Evolutionary conservation across 2,329 filamentous ascomycete species (phyloP).

Genomic region (Orbilia ellipsospora): DNA sequence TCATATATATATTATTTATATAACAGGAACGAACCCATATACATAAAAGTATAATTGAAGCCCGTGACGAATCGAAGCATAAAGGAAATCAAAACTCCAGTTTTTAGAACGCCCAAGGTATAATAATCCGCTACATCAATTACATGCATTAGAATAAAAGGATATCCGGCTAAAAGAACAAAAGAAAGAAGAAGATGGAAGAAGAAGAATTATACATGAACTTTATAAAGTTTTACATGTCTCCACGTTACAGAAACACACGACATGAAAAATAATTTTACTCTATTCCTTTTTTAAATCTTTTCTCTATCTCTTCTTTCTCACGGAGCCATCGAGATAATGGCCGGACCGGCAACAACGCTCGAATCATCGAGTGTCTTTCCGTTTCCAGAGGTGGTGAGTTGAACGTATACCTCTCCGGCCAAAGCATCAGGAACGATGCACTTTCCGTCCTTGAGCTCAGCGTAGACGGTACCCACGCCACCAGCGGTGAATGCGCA

Average conservation of each 20-base stretch:
- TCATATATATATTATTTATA: neutral
- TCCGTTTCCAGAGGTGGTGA: constrained; percentile 69
- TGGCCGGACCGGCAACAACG: constrained; percentile 67
- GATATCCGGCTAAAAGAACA: no score
- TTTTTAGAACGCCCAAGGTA: neutral
- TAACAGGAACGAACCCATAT: constrained; percentile 12
- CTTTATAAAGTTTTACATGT: neutral
- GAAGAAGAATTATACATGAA: constrained; percentile 3
- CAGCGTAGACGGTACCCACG: constrained; percentile 71
- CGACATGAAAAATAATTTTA: constrained; percentile 1
- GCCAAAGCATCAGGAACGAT: constrained; percentile 71
- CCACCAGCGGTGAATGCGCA: constrained; percentile 62
- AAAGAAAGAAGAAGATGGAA: constrained; percentile 1
- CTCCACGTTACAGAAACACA: constrained; percentile 5
- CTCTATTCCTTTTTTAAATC: neutral
- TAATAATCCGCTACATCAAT: neutral
- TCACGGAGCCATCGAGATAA: constrained; percentile 26
- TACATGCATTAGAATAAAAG: neutral
- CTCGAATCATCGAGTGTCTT: constrained; percentile 71
- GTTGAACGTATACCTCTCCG: constrained; percentile 75
- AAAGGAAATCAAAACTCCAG: constrained; percentile 5
- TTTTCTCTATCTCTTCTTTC: neutral
- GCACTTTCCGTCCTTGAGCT: constrained; percentile 70
- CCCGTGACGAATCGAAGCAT: constrained; percentile 19
- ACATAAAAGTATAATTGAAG: neutral